These are phyloP conservation scores for Heimioporus sp. DNA, from an alignment of 768 basidiomycete genomes.

Conservation along the genomic window DNA sequence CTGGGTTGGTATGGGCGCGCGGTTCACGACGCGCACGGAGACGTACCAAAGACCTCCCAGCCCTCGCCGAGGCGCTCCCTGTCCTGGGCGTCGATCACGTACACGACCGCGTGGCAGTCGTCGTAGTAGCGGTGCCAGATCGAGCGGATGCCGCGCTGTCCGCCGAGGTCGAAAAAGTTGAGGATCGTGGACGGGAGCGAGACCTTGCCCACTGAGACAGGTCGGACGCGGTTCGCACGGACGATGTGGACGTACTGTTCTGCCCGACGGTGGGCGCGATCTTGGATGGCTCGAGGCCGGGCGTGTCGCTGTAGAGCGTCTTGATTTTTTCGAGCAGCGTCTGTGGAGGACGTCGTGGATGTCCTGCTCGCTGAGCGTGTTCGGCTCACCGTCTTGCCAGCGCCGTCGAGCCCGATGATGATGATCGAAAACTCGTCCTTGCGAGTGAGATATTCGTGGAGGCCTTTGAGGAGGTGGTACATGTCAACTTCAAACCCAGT, in stretches of 20 bases:
- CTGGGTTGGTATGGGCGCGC: slow-evolving; percentile 32
- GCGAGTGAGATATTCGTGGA: slow-evolving; percentile 87
- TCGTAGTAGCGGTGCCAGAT: slow-evolving; percentile 97
- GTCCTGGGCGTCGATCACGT: slow-evolving; percentile 93
- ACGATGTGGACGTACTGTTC: slow-evolving; percentile 66
- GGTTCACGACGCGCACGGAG: not conserved
- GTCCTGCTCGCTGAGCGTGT: not conserved
- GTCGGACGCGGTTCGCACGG: not conserved
- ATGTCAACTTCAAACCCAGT: slow-evolving; percentile 36
- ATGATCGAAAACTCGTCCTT: slow-evolving; percentile 93
- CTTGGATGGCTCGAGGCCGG: slow-evolving; percentile 87
- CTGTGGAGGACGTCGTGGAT: slow-evolving; percentile 34
- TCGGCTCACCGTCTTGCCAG: slow-evolving; percentile 77
- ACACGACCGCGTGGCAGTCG: slow-evolving; percentile 96
- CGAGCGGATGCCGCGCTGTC: slow-evolving; percentile 88
- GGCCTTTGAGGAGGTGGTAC: slow-evolving; percentile 93
- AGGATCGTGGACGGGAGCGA: slow-evolving; percentile 90
- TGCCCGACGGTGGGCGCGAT: slow-evolving; percentile 97
- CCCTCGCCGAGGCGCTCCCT: slow-evolving; percentile 86
- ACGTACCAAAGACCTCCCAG: slow-evolving; percentile 95
- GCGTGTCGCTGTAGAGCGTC: slow-evolving; percentile 82
- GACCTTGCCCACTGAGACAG: slow-evolving; percentile 79
- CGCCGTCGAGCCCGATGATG: slow-evolving; percentile 90
- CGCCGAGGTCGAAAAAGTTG: slow-evolving; percentile 97
- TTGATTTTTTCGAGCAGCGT: slow-evolving; percentile 93